Evolutionary conservation across 352 stramenopile genomes (phyloP).

Genomic region (Globisporangium acanthophoron): DNA sequence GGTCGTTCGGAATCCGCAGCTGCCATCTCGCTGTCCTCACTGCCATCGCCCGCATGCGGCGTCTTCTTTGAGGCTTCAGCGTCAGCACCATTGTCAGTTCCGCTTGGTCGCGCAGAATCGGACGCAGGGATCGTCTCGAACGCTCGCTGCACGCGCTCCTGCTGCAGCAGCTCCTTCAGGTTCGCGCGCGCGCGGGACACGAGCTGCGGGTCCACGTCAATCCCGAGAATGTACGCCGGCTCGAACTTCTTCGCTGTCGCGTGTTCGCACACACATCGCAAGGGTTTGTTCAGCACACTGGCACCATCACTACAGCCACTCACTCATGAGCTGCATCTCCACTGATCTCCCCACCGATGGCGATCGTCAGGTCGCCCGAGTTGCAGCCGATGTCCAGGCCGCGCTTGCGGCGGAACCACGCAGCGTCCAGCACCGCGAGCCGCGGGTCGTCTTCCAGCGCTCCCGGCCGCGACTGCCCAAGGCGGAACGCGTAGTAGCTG

Average conservation of each 20-base stretch:
- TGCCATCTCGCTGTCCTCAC: neutral
- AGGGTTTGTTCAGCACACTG: neutral
- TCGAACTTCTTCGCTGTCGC: conserved; percentile 35
- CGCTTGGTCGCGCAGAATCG: too few relatives aligned
- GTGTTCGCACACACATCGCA: neutral
- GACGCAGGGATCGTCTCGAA: conserved; percentile 33
- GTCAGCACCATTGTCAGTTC: neutral
- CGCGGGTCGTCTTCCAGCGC: conserved; percentile 54
- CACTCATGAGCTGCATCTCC: neutral
- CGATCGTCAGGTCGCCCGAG: conserved; percentile 69
- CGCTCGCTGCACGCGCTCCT: conserved; percentile 48
- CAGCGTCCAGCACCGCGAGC: conserved; percentile 46
- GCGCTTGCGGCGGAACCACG: conserved; percentile 61
- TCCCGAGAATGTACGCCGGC: conserved; percentile 53
- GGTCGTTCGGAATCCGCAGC: too few relatives aligned
- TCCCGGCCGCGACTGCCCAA: conserved; percentile 48
- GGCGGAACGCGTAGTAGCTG: conserved; percentile 77
- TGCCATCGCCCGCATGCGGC: neutral
- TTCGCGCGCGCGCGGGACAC: conserved; percentile 49
- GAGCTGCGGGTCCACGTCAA: conserved; percentile 71
- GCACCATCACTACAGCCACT: neutral
- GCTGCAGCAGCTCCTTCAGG: conserved; percentile 60
- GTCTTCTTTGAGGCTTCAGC: neutral
- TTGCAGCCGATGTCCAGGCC: conserved; percentile 81
- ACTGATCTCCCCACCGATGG: conserved; percentile 30